phyloP scores from a whole-genome alignment of 306 rosid species.

The Dalbergia oliveri region DNA sequence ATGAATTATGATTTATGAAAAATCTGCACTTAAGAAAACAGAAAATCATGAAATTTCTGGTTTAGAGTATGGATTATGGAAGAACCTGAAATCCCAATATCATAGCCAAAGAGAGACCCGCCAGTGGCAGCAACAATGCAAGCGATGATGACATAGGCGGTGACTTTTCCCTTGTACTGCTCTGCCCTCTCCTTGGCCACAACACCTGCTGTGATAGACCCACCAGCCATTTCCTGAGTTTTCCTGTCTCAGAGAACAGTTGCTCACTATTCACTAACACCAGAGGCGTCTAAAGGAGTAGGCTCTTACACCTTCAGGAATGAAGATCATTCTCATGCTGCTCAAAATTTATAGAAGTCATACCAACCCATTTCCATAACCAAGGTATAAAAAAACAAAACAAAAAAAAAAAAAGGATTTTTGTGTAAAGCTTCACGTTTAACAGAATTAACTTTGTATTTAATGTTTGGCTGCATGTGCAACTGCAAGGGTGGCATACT shows the following conservation, averaged over 20 bases:
- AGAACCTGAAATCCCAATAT: conserved; percentile 92
- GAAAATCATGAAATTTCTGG: background rate
- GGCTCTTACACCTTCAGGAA: background rate
- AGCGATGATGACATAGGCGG: conserved; percentile 71
- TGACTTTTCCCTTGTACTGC: conserved; percentile 75
- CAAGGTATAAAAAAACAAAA: background rate
- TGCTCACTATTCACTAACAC: background rate
- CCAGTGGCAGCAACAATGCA: conserved; percentile 88
- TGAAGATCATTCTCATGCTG: conserved; percentile 3
- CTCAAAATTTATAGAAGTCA: background rate
- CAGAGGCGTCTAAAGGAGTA: conserved; percentile 2
- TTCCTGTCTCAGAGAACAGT: conserved; percentile 9
- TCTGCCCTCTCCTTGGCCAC: conserved; percentile 77
- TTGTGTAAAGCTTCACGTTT: background rate
- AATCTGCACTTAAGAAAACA: conserved; percentile 7
- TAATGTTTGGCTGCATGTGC: conserved; percentile 19
- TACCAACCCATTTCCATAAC: background rate
- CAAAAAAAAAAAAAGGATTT: background rate
- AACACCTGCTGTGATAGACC: conserved; percentile 58
- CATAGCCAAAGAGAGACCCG: conserved; percentile 93
- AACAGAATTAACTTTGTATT: background rate
- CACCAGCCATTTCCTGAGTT: conserved; percentile 74
- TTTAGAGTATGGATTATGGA: conserved; percentile 14
- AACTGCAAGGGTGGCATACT: background rate
- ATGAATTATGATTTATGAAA: background rate